Evolutionary conservation across 352 stramenopile genomes (phyloP).

Genomic region (Blastocystis sp.): DNA sequence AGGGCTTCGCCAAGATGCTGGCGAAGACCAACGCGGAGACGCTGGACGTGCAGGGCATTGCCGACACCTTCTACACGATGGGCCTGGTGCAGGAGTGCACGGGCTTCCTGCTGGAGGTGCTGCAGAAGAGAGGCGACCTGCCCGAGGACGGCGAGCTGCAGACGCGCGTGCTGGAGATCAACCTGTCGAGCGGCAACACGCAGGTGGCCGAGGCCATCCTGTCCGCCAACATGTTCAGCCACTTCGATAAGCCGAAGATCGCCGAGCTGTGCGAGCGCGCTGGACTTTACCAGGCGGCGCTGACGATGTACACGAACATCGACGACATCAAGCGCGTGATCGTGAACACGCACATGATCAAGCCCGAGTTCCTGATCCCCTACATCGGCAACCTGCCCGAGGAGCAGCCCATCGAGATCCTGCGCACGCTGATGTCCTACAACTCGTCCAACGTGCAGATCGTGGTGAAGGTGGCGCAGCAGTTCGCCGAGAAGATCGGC

Average conservation of each 20-base stretch:
- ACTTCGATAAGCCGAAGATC: slow-evolving; percentile 96
- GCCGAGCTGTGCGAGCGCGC: slow-evolving; percentile 95
- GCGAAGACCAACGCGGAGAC: slow-evolving; percentile 88
- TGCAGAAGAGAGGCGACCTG: slow-evolving; percentile 93
- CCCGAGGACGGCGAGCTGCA: slow-evolving; percentile 97
- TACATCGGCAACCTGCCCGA: slow-evolving; percentile 96
- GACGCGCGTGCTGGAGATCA: slow-evolving; percentile 99
- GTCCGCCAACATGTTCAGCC: slow-evolving; percentile 95
- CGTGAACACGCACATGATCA: slow-evolving; percentile 85
- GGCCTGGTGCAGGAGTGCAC: slow-evolving; percentile 98
- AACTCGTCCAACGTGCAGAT: slow-evolving; percentile 97
- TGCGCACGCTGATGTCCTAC: slow-evolving; percentile 95
- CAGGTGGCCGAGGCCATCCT: slow-evolving; percentile 99
- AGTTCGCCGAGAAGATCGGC: slow-evolving; percentile 89
- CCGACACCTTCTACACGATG: slow-evolving; percentile 98
- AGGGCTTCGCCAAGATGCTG: slow-evolving; percentile 96
- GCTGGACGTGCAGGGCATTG: slow-evolving; percentile 95
- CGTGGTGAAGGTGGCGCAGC: slow-evolving; percentile 94
- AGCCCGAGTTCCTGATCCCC: slow-evolving; percentile 93
- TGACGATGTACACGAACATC: slow-evolving; percentile 98
- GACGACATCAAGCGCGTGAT: slow-evolving; percentile 91
- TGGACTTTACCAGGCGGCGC: slow-evolving; percentile 93
- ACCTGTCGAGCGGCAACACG: slow-evolving; percentile 94
- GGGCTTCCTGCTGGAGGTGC: slow-evolving; percentile 95
- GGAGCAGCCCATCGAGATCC: slow-evolving; percentile 92